Evolutionary conservation across 176 grass and related monocot species (phyloP).

Genomic region (Musa troglodytarum): DNA sequence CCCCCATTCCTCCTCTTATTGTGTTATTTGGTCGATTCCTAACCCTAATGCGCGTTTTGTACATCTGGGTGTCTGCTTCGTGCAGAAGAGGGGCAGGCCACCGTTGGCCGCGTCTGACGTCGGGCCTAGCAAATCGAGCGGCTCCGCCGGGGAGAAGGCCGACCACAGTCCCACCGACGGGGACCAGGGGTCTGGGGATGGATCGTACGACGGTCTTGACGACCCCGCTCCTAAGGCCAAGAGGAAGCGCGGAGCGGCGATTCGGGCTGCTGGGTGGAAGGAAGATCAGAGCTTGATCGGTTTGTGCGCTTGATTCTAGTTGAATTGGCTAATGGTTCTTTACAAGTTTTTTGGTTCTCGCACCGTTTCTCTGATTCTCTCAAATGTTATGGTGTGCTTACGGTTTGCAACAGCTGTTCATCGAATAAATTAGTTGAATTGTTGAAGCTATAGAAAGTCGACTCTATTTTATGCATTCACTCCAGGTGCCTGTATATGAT

Average conservation of each 20-base stretch:
- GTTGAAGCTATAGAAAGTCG: background rate
- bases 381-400: background rate
- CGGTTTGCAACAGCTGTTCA: background rate
- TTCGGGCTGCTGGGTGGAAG: constrained; percentile 31
- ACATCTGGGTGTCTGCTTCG: background rate
- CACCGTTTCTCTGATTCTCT: background rate
- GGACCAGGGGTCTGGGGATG: constrained; percentile 28
- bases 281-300: constrained; percentile 46
- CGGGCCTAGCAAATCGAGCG: constrained; percentile 15
- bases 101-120: background rate
- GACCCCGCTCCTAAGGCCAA: constrained; percentile 30
- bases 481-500: background rate
- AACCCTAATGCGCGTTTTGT: background rate
- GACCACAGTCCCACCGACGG: constrained; percentile 23
- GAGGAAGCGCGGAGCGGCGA: constrained; percentile 32
- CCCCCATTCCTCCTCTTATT: background rate
- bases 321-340: background rate
- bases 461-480: background rate
- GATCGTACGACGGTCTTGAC: constrained; percentile 26
- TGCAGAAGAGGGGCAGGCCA: constrained; percentile 41
- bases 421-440: background rate
- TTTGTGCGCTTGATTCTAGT: constrained; percentile 13
- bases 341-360: background rate
- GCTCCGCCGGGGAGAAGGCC: constrained; percentile 1
- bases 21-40: background rate